Evolutionary conservation across 768 basidiomycete genomes (phyloP), one percentile per base, ranked within the genome.

Genomic region (Tubosaeta brunneosetosa): DNA sequence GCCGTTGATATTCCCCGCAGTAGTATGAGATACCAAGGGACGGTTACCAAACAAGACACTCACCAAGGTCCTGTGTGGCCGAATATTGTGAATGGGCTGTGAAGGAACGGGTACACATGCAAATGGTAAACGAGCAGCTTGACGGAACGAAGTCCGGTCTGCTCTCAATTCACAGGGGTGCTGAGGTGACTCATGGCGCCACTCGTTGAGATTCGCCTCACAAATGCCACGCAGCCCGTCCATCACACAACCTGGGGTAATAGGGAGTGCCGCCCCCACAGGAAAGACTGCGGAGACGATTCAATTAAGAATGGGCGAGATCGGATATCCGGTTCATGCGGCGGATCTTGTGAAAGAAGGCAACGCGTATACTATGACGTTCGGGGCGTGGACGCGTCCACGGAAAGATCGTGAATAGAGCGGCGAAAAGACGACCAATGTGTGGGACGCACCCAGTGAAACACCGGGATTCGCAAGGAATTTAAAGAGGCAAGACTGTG

Each of bases 201-300:
- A 14, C 11, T 40, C 8, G 25, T 46, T 49, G 49, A 17, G 45
- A 49, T 53, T 61, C 45, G 31, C 50, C 45, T 55, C 52, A 27
- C 56, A 49, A 42, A 13, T 12, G 44, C 51, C 58, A 52, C 46
- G 41, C 37, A 41, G 19, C n/a, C 19, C 4, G 33, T 11, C 51
- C 9, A 53, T 64, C 65, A 64, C 65, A 65, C 62, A 54, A 65
- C 65, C 60, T 57, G 65, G 65, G 64, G 64, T 65, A 65, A 65
- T 65, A 61, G 59, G 9, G 55, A 59, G 59, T 57, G 53, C 54
- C 43, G n/a, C 49, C 52, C 22, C 57, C 61, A 65, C 48, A 56
- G 53, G 55, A 60, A 38, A 49, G 44, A 53, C 57, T 57, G 58
- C 61, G 62, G 64, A 63, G 58, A 42, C 19, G 34, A 44, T 42